Conservation (phyloP, 805 yeast species). For the Lachancea sp. region DNA sequence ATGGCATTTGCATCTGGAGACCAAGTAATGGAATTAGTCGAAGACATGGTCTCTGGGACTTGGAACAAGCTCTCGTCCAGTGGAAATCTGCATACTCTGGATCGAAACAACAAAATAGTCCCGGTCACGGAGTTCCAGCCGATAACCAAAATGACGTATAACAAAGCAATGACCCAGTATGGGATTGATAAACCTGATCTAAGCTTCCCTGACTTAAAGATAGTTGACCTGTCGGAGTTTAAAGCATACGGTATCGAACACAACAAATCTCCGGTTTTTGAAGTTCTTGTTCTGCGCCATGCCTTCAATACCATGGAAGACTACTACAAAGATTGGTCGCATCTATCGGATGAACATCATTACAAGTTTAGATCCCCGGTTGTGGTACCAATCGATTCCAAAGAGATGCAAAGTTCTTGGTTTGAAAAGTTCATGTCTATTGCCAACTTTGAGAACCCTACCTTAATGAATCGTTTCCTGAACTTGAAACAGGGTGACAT, state of each 20-base stretch:
- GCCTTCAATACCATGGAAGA: constrained; percentile 35
- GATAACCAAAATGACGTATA: constrained; percentile 50
- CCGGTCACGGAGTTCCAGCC: constrained; percentile 15
- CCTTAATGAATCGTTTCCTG: constrained; percentile 32
- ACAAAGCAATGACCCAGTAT: constrained; percentile 60
- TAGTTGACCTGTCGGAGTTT: constrained; percentile 42
- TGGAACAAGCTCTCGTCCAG: constrained; percentile 46
- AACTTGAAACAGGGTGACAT: constrained; percentile 60
- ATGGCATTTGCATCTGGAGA: constrained; percentile 71
- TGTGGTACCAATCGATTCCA: constrained; percentile 44
- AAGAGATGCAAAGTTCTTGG: constrained; percentile 42
- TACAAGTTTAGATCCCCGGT: constrained; percentile 56
- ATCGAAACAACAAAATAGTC: constrained; percentile 19
- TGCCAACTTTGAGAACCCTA: constrained; percentile 32
- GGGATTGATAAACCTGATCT: constrained; percentile 96
- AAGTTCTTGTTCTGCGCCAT: constrained; percentile 57
- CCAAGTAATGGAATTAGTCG: constrained; percentile 63
- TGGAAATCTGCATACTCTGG: constrained; percentile 27
- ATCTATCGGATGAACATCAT: constrained; percentile 36
- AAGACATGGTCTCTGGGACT: constrained; percentile 44
- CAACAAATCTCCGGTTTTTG: constrained; percentile 59
- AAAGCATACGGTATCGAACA: constrained; percentile 34
- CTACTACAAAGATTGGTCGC: constrained; percentile 32
- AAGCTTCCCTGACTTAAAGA: constrained; percentile 48
- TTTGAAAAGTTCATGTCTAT: constrained; percentile 27